phyloP scores from a whole-genome alignment of 2,329 filamentous ascomycete species.

The Phaeosphaeriaceae sp. region DNA sequence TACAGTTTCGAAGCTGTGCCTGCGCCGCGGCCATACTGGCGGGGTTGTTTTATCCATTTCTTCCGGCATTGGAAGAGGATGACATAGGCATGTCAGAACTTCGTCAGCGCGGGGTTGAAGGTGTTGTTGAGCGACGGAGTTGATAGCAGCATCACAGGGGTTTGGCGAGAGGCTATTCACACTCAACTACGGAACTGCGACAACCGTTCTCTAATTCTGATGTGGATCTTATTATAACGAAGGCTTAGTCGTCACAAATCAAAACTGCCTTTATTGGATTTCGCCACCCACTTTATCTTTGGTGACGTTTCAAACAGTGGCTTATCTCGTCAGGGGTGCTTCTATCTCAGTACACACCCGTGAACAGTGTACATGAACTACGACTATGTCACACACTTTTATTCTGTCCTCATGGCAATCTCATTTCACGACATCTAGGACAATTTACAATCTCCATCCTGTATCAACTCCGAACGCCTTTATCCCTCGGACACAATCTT shows the following conservation, averaged over 20 bases:
- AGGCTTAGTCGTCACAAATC: too few species aligned
- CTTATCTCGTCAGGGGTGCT: neutral
- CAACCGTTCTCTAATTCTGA: neutral
- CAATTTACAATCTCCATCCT: neutral
- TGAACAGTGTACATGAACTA: too few species aligned
- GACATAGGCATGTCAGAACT: conserved; percentile 8
- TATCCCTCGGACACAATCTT: neutral
- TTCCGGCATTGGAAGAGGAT: conserved; percentile 9
- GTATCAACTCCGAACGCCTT: conserved; percentile 1
- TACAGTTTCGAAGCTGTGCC: neutral
- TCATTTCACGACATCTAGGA: too few species aligned
- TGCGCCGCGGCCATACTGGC: neutral
- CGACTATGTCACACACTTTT: too few species aligned
- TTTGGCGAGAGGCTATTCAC: neutral
- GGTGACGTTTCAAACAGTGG: neutral
- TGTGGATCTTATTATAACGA: neutral
- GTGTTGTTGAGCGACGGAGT: conserved; percentile 2
- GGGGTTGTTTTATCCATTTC: conserved; percentile 2
- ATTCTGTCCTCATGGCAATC: too few species aligned
- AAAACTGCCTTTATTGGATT: too few species aligned
- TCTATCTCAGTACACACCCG: too few species aligned
- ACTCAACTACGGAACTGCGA: neutral
- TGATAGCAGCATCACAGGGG: neutral
- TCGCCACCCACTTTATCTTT: neutral
- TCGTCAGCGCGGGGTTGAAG: conserved; percentile 10